Percentiles rank a stretch among this genome's conserved stretches.
phyloP scores from a whole-genome alignment of 768 basidiomycete genomes.

The Exidia glandulosa region DNA sequence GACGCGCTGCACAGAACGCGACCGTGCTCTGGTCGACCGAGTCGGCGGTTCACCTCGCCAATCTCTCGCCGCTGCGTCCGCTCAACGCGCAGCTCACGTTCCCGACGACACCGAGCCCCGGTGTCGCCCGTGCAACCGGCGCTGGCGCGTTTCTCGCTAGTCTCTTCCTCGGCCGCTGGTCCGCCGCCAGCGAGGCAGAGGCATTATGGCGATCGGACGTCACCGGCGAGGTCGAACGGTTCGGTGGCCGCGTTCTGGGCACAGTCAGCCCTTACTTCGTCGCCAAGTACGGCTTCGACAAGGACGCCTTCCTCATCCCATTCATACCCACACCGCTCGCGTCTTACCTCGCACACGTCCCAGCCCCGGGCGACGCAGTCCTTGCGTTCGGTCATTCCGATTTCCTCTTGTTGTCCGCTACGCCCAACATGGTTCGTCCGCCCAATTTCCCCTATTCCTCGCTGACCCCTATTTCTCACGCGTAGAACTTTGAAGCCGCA shows the following conservation, averaged over 20 bases:
- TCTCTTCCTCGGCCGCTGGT: constrained; percentile 60
- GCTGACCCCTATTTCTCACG: constrained; percentile 11
- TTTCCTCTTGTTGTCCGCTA: constrained; percentile 60
- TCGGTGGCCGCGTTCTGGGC: constrained; percentile 41
- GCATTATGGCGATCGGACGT: constrained; percentile 55
- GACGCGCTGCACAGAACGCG: constrained; percentile 36
- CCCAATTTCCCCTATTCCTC: constrained; percentile 39
- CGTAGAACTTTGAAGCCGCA: neutral
- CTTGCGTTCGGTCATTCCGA: constrained; percentile 78
- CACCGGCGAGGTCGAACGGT: neutral
- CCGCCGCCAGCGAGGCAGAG: constrained; percentile 62
- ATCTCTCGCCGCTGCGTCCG: constrained; percentile 59
- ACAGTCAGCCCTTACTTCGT: constrained; percentile 64
- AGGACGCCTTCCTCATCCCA: constrained; percentile 38
- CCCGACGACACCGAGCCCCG: neutral
- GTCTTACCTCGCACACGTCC: constrained; percentile 64
- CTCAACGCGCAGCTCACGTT: constrained; percentile 49
- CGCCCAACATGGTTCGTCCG: constrained; percentile 12
- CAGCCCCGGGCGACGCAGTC: constrained; percentile 62
- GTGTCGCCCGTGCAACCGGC: constrained; percentile 14
- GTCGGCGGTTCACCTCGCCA: constrained; percentile 58
- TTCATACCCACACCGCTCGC: constrained; percentile 74
- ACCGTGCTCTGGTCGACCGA: constrained; percentile 84
- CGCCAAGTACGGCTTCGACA: constrained; percentile 72
- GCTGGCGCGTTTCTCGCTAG: constrained; percentile 66